Conservation (phyloP, 768 basidiomycete species). For the Boletellus ananas region DNA sequence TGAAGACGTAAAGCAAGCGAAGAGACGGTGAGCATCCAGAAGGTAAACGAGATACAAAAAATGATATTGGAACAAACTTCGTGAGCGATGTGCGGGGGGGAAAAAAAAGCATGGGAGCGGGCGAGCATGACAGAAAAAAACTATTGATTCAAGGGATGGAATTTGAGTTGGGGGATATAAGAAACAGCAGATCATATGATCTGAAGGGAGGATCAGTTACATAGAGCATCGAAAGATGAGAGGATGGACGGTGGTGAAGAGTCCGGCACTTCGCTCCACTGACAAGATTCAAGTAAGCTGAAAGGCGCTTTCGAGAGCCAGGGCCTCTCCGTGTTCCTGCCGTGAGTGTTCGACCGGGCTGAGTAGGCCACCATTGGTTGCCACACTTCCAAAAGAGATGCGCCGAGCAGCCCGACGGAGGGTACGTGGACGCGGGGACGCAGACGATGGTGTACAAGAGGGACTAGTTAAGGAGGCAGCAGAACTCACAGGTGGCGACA, state of each 20-base stretch:
- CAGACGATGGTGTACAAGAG: slow-evolving; percentile 14
- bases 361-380: slow-evolving; percentile 27
- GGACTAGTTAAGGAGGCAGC: slow-evolving; percentile 4
- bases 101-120: neutral
- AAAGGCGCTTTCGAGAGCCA: slow-evolving; percentile 67
- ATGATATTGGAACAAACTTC: neutral
- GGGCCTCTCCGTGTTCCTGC: slow-evolving; percentile 31
- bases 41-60: neutral
- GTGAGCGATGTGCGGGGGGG: neutral
- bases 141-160: neutral
- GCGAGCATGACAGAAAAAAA: neutral
- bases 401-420: slow-evolving; percentile 42
- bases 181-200: neutral
- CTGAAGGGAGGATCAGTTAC: neutral
- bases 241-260: slow-evolving; percentile 2
- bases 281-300: slow-evolving; percentile 45
- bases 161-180: neutral
- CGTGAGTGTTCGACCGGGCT: slow-evolving; percentile 33
- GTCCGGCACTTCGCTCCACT: slow-evolving; percentile 1
- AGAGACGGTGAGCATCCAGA: slow-evolving; percentile 2
- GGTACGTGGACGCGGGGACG: slow-evolving; percentile 24
- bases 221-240: slow-evolving; percentile 10
- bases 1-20: slow-evolving; percentile 4
- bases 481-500: slow-evolving; percentile 14
- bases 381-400: slow-evolving; percentile 64